Evolutionary conservation across 2,329 filamentous ascomycete genomes (phyloP).

Genomic region (Thelonectria olida): DNA sequence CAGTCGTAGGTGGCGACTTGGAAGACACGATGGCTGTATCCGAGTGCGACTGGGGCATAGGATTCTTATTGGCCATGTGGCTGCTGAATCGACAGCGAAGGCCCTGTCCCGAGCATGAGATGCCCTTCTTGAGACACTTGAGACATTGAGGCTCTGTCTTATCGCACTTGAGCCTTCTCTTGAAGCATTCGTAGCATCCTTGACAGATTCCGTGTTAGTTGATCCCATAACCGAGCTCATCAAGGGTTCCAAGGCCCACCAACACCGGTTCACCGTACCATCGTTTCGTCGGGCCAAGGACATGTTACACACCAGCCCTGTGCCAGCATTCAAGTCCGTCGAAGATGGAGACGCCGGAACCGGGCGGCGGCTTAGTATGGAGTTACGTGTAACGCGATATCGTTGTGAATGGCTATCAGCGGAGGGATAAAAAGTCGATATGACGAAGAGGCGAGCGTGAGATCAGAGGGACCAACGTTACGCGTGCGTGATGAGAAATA

Average conservation of each 20-base stretch:
- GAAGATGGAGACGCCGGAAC: too few relatives aligned
- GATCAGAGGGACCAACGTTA: background rate
- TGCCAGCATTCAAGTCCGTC: background rate
- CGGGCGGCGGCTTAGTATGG: too few relatives aligned
- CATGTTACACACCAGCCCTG: background rate
- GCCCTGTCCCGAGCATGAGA: slow-evolving; percentile 50
- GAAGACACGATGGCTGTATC: background rate
- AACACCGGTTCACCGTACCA: background rate
- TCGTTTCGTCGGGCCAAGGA: background rate
- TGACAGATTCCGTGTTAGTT: background rate
- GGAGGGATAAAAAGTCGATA: background rate
- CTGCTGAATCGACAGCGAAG: slow-evolving; percentile 48
- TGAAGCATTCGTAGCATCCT: slow-evolving; percentile 52
- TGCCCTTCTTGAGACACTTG: slow-evolving; percentile 51
- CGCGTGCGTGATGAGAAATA: background rate
- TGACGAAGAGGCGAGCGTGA: background rate
- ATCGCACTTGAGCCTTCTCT: slow-evolving; percentile 51
- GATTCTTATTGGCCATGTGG: slow-evolving; percentile 31
- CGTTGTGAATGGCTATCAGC: background rate
- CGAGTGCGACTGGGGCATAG: background rate
- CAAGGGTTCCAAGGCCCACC: background rate
- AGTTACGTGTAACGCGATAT: too few relatives aligned
- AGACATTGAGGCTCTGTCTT: slow-evolving; percentile 49
- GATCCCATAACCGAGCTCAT: background rate
- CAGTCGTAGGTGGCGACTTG: background rate